A percentile compares a stretch with the other conserved stretches of the same genome.
These are phyloP conservation scores for Acer negundo DNA, from an alignment of 345 rosid genomes.

Conservation along the genomic window DNA sequence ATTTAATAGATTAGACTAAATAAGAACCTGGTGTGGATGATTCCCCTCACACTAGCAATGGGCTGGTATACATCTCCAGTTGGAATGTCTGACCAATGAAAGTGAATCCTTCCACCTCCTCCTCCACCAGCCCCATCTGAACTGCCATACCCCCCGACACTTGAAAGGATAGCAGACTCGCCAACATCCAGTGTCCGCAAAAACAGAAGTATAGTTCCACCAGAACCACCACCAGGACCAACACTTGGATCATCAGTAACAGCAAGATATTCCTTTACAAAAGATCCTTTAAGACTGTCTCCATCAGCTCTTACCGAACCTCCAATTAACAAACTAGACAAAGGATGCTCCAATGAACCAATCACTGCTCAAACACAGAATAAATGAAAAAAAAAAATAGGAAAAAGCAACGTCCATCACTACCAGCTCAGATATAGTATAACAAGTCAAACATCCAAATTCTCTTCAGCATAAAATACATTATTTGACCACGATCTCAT, in stretches of 20 bases:
- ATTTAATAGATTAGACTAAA: slow-evolving; percentile 6
- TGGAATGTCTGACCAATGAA: slow-evolving; percentile 97
- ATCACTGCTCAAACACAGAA: slow-evolving; percentile 60
- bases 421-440: slow-evolving; percentile 11
- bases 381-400: slow-evolving; percentile 16
- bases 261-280: slow-evolving; percentile 29
- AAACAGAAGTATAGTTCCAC: slow-evolving; percentile 88
- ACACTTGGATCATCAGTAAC: slow-evolving; percentile 31
- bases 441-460: neutral
- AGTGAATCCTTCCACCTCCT: slow-evolving; percentile 99
- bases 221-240: slow-evolving; percentile 96
- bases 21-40: slow-evolving; percentile 65
- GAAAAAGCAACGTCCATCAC: slow-evolving; percentile 16
- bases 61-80: slow-evolving; percentile 99
- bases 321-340: slow-evolving; percentile 73
- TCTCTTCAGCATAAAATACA: neutral
- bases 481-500: neutral
- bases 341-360: slow-evolving; percentile 94
- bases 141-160: slow-evolving; percentile 86
- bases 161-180: slow-evolving; percentile 75
- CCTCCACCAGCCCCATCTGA: slow-evolving; percentile 89
- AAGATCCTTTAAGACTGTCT: slow-evolving; percentile 52
- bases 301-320: slow-evolving; percentile 91
- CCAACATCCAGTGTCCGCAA: slow-evolving; percentile 60
- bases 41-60: slow-evolving; percentile 83